These are phyloP conservation scores for Cardiospermum halicacabum DNA, from an alignment of 345 rosid genomes.

Conservation along the genomic window DNA sequence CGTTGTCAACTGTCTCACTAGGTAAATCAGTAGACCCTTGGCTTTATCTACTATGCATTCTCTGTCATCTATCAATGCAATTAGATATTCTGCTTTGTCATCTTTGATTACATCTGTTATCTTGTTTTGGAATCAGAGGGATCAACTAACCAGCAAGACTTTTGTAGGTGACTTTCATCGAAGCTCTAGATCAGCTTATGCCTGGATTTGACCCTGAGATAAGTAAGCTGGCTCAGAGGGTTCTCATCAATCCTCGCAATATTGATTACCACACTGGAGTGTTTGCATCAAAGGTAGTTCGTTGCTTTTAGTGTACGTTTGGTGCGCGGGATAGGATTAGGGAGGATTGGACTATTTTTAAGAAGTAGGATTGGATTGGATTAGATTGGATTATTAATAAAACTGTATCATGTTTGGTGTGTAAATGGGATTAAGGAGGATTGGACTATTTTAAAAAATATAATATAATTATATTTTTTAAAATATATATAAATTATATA, in stretches of 20 bases:
- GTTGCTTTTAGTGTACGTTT: neutral
- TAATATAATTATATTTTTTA: too few relatives aligned
- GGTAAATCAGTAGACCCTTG: neutral
- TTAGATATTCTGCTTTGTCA: neutral
- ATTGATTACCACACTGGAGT: conserved; percentile 96
- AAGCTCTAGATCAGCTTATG: conserved; percentile 97
- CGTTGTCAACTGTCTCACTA: neutral
- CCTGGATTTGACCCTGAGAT: conserved; percentile 99
- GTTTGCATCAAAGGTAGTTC: conserved; percentile 82
- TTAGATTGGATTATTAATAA: too few relatives aligned
- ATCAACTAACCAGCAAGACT: conserved; percentile 10
- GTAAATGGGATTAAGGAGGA: too few relatives aligned
- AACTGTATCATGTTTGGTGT: too few relatives aligned
- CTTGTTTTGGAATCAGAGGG: neutral
- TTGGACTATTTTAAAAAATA: too few relatives aligned
- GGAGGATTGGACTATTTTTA: too few relatives aligned
- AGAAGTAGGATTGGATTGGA: too few relatives aligned
- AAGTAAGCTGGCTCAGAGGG: conserved; percentile 92
- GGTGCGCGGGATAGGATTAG: too few relatives aligned
- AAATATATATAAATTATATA: too few relatives aligned
- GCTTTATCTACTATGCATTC: neutral
- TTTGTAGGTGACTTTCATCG: conserved; percentile 87
- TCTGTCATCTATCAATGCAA: neutral
- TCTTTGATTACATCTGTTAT: neutral
- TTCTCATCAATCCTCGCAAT: conserved; percentile 86